Base-by-base conservation (phyloP, 495 filamentous ascomycete genomes). In the Tuber aestivum region DNA sequence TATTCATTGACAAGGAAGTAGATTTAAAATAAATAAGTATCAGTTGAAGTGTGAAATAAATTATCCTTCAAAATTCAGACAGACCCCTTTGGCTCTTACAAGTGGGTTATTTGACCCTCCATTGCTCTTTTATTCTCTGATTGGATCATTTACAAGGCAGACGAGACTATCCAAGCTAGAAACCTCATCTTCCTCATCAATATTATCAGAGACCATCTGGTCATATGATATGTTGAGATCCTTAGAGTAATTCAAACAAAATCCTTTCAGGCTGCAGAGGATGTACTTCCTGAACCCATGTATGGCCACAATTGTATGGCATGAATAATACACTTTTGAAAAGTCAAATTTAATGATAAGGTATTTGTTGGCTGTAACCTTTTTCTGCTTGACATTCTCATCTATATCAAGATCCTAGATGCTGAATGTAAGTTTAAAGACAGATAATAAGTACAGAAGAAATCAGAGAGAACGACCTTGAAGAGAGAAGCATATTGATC, bases 1-100 rank as follows among this genome's bases (percentile, higher is more conserved):
- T 69, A 69, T 32, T 74, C 71, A n/a, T 61, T 70, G 16, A 38
- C 69, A 14, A 76, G 56, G 2, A 76, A 40, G 16, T 76, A 76
- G 45, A 70, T 41, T 8, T 74, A 45, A 6, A 35, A 40, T 45
- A 10, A 2, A 37, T 38, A 38, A 70, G 41, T 69, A 70, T 6
- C 38, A 9, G 10, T 23, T 37, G 23, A 61, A 40, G 38, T 7
- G n/a, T 7, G 23, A 44, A 1, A 2, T 14, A 14, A 2, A 2
- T 16, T 8, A n/a, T 21, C 10, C 1, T 3, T 6, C 6, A 20
- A 16, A 8, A 48, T 23, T 23, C 6, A 0, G 6, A 48, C 70
- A 27, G 23, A 74, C 74, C 35, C 70, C 74, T 37, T 65, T 74
- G 0, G 69, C 32, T 20, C 41, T 5, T 7, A 32, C 27, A 37